Conservation (phyloP, 768 basidiomycete genomes). For the Tubosaeta brunneosetosa region DNA sequence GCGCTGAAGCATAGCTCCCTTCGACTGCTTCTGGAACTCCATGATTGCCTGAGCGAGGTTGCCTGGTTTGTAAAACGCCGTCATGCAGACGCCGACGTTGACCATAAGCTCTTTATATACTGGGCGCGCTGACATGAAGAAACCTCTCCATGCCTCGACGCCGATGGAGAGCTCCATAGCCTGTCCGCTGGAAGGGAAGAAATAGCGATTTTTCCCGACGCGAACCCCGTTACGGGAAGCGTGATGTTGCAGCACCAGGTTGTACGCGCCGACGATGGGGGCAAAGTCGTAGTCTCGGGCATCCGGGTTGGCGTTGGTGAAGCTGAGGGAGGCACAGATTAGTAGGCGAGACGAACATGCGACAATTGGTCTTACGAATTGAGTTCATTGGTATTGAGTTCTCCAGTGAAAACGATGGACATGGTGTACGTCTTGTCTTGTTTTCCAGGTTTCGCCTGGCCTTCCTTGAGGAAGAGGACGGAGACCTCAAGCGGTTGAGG, state of each 20-base stretch:
- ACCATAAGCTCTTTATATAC: constrained; percentile 47
- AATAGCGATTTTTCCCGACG: constrained; percentile 49
- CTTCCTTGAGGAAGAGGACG: constrained; percentile 39
- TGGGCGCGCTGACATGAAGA: constrained; percentile 49
- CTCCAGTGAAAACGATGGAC: constrained; percentile 28
- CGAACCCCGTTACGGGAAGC: constrained; percentile 42
- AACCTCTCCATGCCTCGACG: constrained; percentile 44
- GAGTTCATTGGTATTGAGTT: constrained; percentile 30
- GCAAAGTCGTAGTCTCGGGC: constrained; percentile 37
- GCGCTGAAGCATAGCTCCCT: constrained; percentile 40
- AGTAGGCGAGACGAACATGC: background rate
- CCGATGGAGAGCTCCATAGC: constrained; percentile 32
- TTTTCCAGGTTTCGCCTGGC: constrained; percentile 29
- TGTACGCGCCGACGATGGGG: constrained; percentile 44
- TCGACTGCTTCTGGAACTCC: constrained; percentile 41
- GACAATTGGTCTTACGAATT: constrained; percentile 27
- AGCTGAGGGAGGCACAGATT: constrained; percentile 25
- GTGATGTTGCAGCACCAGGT: constrained; percentile 42
- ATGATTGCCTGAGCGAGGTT: constrained; percentile 58
- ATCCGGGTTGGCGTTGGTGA: constrained; percentile 35
- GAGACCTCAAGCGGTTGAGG: constrained; percentile 33
- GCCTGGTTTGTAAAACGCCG: constrained; percentile 52
- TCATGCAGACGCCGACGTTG: constrained; percentile 52
- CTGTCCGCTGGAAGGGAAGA: constrained; percentile 36
- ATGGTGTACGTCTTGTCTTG: constrained; percentile 36